These are phyloP conservation scores for Cylindrotheca closterium DNA, from an alignment of 108 stramenopile species.

Conservation along the genomic window DNA sequence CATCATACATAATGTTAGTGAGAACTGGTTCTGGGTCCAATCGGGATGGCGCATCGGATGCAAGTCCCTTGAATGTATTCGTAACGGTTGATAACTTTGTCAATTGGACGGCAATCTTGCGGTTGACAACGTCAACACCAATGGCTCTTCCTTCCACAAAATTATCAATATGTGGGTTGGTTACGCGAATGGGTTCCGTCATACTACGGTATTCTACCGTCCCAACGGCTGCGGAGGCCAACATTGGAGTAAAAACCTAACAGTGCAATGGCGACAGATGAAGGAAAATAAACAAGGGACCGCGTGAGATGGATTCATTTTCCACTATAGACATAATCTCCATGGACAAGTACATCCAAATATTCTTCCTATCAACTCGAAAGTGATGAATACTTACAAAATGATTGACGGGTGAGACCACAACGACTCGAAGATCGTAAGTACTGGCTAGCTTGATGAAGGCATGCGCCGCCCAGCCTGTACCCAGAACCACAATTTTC, in stretches of 20 bases:
- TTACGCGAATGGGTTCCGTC: conserved; percentile 60
- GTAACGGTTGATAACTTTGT: conserved; percentile 26
- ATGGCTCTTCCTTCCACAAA: conserved; percentile 59
- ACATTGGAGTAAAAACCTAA: conserved; percentile 72
- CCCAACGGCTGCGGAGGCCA: conserved; percentile 66
- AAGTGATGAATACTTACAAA: too few relatives aligned
- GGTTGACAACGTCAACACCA: conserved; percentile 37
- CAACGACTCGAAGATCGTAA: conserved; percentile 60
- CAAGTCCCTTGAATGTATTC: background rate
- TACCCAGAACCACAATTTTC: conserved; percentile 78
- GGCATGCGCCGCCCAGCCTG: conserved; percentile 84
- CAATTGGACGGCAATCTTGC: conserved; percentile 46
- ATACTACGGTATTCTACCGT: conserved; percentile 73
- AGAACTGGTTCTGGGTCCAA: conserved; percentile 8
- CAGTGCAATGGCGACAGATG: background rate
- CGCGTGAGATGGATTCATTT: too few relatives aligned
- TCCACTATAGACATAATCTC: too few relatives aligned
- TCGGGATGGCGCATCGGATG: conserved; percentile 7
- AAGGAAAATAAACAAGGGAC: background rate
- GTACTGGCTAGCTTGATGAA: conserved; percentile 70
- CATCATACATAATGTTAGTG: background rate
- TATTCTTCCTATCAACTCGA: too few relatives aligned
- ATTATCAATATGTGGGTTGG: conserved; percentile 39
- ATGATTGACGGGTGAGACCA: conserved; percentile 67
- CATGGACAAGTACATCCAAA: too few relatives aligned